Conservation (phyloP, 108 stramenopile species). For the Cafeteria roenbergensis region DNA sequence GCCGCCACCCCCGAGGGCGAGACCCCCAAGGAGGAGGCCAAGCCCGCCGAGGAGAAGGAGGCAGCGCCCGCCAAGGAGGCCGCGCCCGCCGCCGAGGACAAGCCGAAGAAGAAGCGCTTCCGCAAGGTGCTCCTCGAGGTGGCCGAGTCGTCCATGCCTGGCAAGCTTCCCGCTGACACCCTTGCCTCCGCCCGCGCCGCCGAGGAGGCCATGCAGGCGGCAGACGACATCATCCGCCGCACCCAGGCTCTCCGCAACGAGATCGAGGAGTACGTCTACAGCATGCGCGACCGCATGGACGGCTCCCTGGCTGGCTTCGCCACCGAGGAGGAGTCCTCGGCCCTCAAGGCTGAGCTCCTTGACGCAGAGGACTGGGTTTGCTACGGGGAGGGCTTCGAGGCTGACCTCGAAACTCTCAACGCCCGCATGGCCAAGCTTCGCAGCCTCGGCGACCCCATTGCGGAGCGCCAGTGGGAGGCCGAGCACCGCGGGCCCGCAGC, state of each 20-base stretch:
- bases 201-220: constrained; percentile 68
- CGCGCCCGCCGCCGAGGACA: background rate
- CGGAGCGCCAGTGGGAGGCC: constrained; percentile 61
- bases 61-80: constrained; percentile 13
- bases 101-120: constrained; percentile 65
- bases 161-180: constrained; percentile 54
- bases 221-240: constrained; percentile 75
- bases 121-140: constrained; percentile 58
- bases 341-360: constrained; percentile 50
- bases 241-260: constrained; percentile 93
- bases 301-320: constrained; percentile 61
- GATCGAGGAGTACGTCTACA: constrained; percentile 92
- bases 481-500: constrained; percentile 55
- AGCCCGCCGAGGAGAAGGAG: constrained; percentile 17
- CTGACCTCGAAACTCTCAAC: constrained; percentile 71
- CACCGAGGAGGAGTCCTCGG: constrained; percentile 62
- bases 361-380: constrained; percentile 92
- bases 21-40: background rate
- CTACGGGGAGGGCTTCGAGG: constrained; percentile 90
- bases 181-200: constrained; percentile 59
- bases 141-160: background rate
- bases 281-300: constrained; percentile 83
- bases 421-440: constrained; percentile 70
- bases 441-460: constrained; percentile 67
- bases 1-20: constrained; percentile 7